A percentile compares a stretch with the other conserved stretches of the same genome.
These are phyloP conservation scores for Cercophora newfieldiana DNA, from an alignment of 495 filamentous ascomycete species.

Conservation along the genomic window DNA sequence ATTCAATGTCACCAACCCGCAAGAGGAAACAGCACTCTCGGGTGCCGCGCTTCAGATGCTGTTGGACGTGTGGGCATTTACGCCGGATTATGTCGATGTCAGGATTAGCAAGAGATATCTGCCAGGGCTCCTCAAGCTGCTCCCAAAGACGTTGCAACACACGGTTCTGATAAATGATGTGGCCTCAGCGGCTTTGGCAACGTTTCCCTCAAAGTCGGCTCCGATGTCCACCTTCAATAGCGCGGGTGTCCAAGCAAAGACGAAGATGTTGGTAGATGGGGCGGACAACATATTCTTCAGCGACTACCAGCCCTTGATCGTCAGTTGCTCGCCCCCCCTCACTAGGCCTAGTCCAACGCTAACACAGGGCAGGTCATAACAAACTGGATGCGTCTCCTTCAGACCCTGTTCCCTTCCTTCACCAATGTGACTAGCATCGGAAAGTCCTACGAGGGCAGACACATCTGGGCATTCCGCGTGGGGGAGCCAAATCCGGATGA, in stretches of 20 bases:
- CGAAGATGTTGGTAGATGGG: constrained; percentile 34
- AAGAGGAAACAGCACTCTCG: constrained; percentile 72
- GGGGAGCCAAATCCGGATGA: constrained; percentile 56
- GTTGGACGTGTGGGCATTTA: constrained; percentile 89
- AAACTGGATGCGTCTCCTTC: constrained; percentile 87
- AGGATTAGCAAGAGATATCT: constrained; percentile 76
- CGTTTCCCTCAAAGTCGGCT: constrained; percentile 60
- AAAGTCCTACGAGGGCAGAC: constrained; percentile 78
- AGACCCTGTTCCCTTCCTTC: constrained; percentile 82
- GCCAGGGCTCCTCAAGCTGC: constrained; percentile 74
- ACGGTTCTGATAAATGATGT: constrained; percentile 84
- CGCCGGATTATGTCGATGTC: constrained; percentile 82
- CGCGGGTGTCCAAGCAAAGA: constrained; percentile 30
- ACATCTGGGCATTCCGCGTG: constrained; percentile 80
- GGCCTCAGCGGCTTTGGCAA: constrained; percentile 70
- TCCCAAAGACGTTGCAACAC: constrained; percentile 73
- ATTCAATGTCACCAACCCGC: constrained; percentile 71
- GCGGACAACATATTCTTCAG: constrained; percentile 77
- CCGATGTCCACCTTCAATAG: constrained; percentile 14
- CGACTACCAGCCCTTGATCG: constrained; percentile 79
- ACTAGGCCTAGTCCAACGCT: background rate
- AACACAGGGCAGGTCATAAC: constrained; percentile 33
- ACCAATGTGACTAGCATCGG: constrained; percentile 75
- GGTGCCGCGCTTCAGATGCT: constrained; percentile 73
- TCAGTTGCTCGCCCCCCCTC: constrained; percentile 47